phyloP scores from a whole-genome alignment of 2,329 filamentous ascomycete species.

The Microsporum canis region DNA sequence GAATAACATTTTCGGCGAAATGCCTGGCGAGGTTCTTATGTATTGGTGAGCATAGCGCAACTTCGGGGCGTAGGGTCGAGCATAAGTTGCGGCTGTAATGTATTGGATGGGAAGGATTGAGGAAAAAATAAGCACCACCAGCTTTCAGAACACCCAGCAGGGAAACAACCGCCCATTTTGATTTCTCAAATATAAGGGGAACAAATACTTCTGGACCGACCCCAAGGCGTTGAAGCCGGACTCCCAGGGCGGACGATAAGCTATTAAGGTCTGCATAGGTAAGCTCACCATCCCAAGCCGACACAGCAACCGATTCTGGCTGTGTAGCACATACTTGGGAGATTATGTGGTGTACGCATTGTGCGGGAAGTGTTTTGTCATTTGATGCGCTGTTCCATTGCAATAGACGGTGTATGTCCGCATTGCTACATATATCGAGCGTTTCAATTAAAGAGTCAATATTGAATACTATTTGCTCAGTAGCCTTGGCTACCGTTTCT shows the following conservation, averaged over 20 bases:
- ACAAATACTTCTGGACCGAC: constrained; percentile 9
- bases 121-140: constrained; percentile 13
- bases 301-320: constrained; percentile 14
- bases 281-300: constrained; percentile 16
- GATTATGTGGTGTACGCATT: not conserved
- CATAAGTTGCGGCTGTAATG: constrained; percentile 8
- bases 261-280: constrained; percentile 13
- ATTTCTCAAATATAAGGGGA: constrained; percentile 13
- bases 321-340: not conserved
- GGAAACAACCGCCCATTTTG: constrained; percentile 10
- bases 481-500: too few relatives aligned
- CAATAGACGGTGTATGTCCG: too few relatives aligned
- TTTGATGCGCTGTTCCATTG: too few relatives aligned
- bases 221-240: not conserved
- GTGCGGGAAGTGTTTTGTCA: too few relatives aligned
- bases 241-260: constrained; percentile 15
- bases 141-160: constrained; percentile 13
- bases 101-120: constrained; percentile 10
- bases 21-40: not conserved
- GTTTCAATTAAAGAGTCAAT: too few relatives aligned
- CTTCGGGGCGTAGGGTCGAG: not conserved
- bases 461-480: too few relatives aligned
- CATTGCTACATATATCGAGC: too few relatives aligned
- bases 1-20: not conserved
- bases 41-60: constrained; percentile 8